phyloP scores from a whole-genome alignment of 2,329 filamentous ascomycete genomes.

The Nemania diffusa region DNA sequence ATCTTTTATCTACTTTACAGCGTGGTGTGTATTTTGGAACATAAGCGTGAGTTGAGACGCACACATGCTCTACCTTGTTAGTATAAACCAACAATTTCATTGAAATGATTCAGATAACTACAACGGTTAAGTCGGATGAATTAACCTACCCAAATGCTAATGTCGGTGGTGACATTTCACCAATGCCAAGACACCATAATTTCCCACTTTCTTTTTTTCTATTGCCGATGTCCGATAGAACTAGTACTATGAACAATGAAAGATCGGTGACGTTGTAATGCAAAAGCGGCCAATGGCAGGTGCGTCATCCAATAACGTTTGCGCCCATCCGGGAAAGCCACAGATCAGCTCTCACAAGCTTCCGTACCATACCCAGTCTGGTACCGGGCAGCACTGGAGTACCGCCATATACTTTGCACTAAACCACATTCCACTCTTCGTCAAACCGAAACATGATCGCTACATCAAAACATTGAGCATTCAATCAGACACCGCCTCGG shows the following conservation, averaged over 20 bases:
- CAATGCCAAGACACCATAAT: conserved; percentile 23
- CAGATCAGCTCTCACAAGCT: conserved; percentile 21
- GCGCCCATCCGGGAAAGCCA: conserved; percentile 17
- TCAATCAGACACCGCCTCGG: neutral
- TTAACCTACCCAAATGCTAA: neutral
- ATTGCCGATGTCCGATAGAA: conserved; percentile 21
- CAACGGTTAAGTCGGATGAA: neutral
- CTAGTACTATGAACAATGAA: conserved; percentile 10
- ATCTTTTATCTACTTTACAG: conserved; percentile 52
- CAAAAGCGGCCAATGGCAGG: conserved; percentile 23
- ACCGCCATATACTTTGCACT: conserved; percentile 11
- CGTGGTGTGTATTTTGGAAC: conserved; percentile 49
- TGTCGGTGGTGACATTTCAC: conserved; percentile 4
- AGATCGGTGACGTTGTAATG: conserved; percentile 32
- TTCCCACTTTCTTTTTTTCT: conserved; percentile 7
- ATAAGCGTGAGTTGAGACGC: conserved; percentile 37
- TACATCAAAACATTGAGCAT: conserved; percentile 26
- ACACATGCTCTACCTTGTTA: neutral
- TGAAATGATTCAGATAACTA: neutral
- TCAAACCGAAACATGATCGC: conserved; percentile 19
- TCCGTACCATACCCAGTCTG: conserved; percentile 6
- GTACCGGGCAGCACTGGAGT: conserved; percentile 6
- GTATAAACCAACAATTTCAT: neutral
- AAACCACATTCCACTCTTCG: conserved; percentile 29
- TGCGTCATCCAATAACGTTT: conserved; percentile 23